Percentiles rank a stretch among this genome's conserved stretches.
Evolutionary conservation across 345 rosid genomes (phyloP).

Genomic region (Iberis pinnata): DNA sequence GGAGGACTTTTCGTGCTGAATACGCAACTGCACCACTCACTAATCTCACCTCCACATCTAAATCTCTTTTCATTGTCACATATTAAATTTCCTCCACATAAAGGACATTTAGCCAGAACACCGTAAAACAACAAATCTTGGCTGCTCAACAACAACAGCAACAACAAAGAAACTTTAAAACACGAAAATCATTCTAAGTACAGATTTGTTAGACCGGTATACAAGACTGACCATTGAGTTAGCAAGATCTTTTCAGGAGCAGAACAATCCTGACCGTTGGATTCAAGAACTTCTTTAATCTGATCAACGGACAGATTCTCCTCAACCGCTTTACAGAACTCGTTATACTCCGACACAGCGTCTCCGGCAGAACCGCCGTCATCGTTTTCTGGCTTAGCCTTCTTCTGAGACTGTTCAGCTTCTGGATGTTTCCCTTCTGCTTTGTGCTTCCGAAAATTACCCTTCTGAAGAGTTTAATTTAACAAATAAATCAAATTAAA

Average conservation of each 20-base stretch:
- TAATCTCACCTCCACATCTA: slow-evolving; percentile 53
- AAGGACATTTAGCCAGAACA: slow-evolving; percentile 50
- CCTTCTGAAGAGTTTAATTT: slow-evolving; percentile 12
- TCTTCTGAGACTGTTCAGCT: slow-evolving; percentile 55
- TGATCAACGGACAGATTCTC: slow-evolving; percentile 51
- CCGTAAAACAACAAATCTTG: slow-evolving; percentile 65
- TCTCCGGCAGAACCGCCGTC: slow-evolving; percentile 29
- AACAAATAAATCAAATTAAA: background rate
- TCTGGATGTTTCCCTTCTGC: slow-evolving; percentile 59
- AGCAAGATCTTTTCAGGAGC: slow-evolving; percentile 36
- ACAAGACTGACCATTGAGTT: slow-evolving; percentile 22
- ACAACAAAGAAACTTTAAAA: background rate
- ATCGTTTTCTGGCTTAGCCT: slow-evolving; percentile 41
- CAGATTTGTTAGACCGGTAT: background rate
- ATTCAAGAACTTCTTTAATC: slow-evolving; percentile 52
- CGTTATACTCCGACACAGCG: slow-evolving; percentile 42
- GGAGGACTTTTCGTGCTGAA: slow-evolving; percentile 51
- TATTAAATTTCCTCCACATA: slow-evolving; percentile 45
- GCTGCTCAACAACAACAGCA: slow-evolving; percentile 36
- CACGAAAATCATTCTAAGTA: background rate
- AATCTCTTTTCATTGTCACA: slow-evolving; percentile 47
- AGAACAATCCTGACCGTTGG: slow-evolving; percentile 55
- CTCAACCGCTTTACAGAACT: slow-evolving; percentile 42
- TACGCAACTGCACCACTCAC: slow-evolving; percentile 83
- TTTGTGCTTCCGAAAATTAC: slow-evolving; percentile 72